Conservation (phyloP, 331 rosid species). For the Pyracantha coccinea region DNA sequence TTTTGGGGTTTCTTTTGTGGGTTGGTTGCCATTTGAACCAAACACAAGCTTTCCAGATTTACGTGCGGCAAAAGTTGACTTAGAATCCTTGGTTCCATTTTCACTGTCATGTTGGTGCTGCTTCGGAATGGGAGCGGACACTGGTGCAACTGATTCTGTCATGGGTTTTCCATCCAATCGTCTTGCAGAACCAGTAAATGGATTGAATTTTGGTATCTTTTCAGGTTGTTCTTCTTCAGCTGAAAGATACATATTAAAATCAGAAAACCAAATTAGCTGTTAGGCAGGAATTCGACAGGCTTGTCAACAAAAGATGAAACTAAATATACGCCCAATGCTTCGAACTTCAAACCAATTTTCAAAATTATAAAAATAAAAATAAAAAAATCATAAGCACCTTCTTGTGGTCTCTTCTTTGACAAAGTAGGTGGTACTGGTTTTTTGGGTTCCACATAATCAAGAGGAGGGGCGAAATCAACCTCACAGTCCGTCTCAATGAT, state of each 20-base stretch:
- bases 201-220: conserved; percentile 23
- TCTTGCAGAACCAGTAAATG: conserved; percentile 42
- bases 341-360: background rate
- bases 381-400: conserved; percentile 16
- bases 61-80: conserved; percentile 6
- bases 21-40: conserved; percentile 27
- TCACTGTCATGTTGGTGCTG: conserved; percentile 12
- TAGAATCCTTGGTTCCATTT: conserved; percentile 18
- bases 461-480: conserved; percentile 53
- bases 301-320: background rate
- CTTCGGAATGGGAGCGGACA: conserved; percentile 18
- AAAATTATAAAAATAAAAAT: background rate
- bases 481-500: conserved; percentile 47
- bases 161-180: conserved; percentile 44
- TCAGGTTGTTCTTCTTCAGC: conserved; percentile 35
- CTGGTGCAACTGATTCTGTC: conserved; percentile 19
- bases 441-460: conserved; percentile 40
- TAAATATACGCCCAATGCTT: background rate
- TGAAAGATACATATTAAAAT: background rate
- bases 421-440: conserved; percentile 15
- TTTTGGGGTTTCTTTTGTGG: conserved; percentile 17
- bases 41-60: conserved; percentile 45
- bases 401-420: conserved; percentile 12
- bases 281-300: background rate
- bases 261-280: background rate